Conservation (phyloP, 176 grass and related monocot species). For the Eremochloa ophiuroides region DNA sequence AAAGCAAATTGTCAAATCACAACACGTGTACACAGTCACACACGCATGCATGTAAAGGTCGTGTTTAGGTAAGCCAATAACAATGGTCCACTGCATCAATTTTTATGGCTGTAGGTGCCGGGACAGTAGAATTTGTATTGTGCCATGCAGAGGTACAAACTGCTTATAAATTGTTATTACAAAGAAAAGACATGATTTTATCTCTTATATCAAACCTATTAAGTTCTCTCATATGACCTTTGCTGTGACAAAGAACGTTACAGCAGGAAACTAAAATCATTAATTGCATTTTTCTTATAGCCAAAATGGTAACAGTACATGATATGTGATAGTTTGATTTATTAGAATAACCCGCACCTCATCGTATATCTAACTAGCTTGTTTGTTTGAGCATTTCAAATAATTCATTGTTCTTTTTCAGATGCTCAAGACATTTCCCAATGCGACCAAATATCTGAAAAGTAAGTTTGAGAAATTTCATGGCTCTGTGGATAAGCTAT, state of each 20-base stretch:
- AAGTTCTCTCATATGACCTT: not conserved
- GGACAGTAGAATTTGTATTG: conserved; percentile 88
- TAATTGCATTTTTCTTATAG: not conserved
- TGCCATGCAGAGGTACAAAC: conserved; percentile 88
- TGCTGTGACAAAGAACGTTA: not conserved
- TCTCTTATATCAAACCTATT: not conserved
- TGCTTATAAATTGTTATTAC: not conserved
- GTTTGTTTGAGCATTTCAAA: not conserved
- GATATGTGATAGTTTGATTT: not conserved
- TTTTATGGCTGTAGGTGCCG: conserved; percentile 54
- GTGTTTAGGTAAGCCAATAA: not conserved
- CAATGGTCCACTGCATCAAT: not conserved
- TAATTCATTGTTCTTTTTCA: conserved; percentile 40
- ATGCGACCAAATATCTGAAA: conserved; percentile 51
- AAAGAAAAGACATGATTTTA: not conserved
- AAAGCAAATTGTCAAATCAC: conserved; percentile 12
- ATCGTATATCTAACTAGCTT: not conserved
- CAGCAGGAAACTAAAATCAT: not conserved
- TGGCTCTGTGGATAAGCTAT: not conserved
- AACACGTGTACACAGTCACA: not conserved
- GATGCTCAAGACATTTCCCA: conserved; percentile 80
- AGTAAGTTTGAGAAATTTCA: conserved; percentile 51
- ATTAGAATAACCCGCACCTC: not conserved
- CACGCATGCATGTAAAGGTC: not conserved
- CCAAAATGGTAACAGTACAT: not conserved